Evolutionary conservation across 306 rosid species (phyloP), one percentile per base, ranked within the genome.

Genomic region (Vigna hirtella): DNA sequence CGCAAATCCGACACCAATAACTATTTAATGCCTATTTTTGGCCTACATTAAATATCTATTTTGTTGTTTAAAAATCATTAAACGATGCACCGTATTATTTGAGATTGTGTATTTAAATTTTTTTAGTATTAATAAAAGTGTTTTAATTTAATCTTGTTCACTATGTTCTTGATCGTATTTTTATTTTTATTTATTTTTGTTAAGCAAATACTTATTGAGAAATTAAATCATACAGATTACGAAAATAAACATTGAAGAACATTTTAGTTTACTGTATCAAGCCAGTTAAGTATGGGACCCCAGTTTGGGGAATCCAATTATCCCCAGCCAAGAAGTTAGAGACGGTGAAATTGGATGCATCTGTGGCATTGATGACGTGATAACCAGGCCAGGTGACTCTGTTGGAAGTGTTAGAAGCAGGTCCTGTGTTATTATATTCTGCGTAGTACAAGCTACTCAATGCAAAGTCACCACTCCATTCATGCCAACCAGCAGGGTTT

Each of bases 351-450:
- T 81, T 88, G 6, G 89, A 83, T 0, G 93, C 97, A 30, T 79
- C 90, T 0, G 84, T 77, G 1, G 87, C 78, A 70, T 72, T 74
- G 36, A 93, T 88, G 57, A 93, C 77, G 66, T 87, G 98, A 66
- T 82, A 93, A 2, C 95, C 98, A 0, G 67, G 12, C 98, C 98
- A 93, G 1, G 77, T 83, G 15, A 91, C 98, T 40, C 97, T 81
- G 52, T 40, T 82, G 0, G 76, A 6, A 2, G 91, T 86, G 70
- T 79, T 5, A 1, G 95, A 91, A 9, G 90, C 97, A 2, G 89
- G 85, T 4, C 98, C 98, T 0, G 71, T 73, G 40, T 93, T 93
- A 30, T 74, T 66, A 42, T 71, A 89, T 80, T 93, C 98, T 0
- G 90, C 95, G 70, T 93, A 93, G 56, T 85, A 93, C 83, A 85